Conservation (phyloP, 768 basidiomycete genomes). For the Paxillus rubicundulus region DNA sequence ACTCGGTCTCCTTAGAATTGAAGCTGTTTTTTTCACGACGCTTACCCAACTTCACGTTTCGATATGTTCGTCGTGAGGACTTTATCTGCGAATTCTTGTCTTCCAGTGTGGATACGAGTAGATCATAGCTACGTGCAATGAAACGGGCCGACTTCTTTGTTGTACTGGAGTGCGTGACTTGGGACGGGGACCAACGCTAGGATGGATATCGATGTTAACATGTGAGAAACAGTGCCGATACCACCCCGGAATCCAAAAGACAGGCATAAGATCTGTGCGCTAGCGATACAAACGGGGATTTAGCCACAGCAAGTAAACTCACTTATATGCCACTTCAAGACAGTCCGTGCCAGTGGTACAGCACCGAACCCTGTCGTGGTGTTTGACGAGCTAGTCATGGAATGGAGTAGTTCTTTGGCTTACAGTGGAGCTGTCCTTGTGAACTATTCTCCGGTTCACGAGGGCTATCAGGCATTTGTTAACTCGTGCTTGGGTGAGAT, state of each 20-base stretch:
- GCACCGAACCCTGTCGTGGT: constrained; percentile 51
- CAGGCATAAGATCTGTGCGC: background rate
- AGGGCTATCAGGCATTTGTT: constrained; percentile 93
- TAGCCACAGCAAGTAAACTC: background rate
- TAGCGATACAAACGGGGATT: background rate
- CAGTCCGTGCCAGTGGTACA: constrained; percentile 69
- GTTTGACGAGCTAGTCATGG: background rate
- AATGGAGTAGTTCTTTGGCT: constrained; percentile 11
- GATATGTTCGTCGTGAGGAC: background rate
- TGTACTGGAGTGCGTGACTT: background rate
- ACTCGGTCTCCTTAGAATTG: background rate
- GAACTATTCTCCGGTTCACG: constrained; percentile 81
- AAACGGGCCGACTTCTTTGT: background rate
- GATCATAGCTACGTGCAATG: constrained; percentile 2
- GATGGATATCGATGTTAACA: too few species aligned
- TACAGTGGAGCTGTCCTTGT: constrained; percentile 68
- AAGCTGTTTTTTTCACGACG: background rate
- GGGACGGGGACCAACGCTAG: too few species aligned
- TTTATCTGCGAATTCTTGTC: constrained; percentile 6
- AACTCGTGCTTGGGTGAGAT: constrained; percentile 85
- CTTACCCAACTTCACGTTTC: background rate
- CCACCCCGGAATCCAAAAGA: background rate
- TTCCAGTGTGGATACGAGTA: constrained; percentile 13
- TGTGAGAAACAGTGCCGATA: background rate
- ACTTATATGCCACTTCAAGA: constrained; percentile 23